Percentiles rank a stretch among this genome's conserved stretches.
Conservation (phyloP, 2,329 filamentous ascomycete genomes). For the Aspergillus sp. region DNA sequence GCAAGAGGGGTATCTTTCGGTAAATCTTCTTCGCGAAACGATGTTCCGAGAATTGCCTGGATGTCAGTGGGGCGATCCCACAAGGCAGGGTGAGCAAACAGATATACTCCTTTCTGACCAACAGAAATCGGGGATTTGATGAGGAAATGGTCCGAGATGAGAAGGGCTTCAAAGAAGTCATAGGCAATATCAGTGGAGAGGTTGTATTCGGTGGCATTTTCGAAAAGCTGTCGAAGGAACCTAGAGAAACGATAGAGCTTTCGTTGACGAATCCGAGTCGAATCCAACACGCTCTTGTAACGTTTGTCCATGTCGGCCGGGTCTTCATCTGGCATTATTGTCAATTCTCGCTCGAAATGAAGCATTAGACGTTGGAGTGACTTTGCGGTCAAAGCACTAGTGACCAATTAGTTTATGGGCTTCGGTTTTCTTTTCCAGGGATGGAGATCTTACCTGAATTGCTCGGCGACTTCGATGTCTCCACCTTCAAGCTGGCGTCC, state of each 20-base stretch:
- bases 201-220: conserved; percentile 94
- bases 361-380: conserved; percentile 82
- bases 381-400: conserved; percentile 81
- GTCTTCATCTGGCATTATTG: conserved; percentile 79
- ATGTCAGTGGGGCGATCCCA: conserved; percentile 76
- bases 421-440: background rate
- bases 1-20: conserved; percentile 70
- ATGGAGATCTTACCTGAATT: conserved; percentile 65
- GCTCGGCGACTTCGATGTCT: conserved; percentile 94
- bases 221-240: conserved; percentile 87
- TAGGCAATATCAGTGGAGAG: conserved; percentile 70
- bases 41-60: conserved; percentile 78
- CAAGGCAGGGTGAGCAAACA: conserved; percentile 81
- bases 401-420: conserved; percentile 24
- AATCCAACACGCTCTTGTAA: conserved; percentile 93
- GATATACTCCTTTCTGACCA: conserved; percentile 73
- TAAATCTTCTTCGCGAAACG: conserved; percentile 66
- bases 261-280: conserved; percentile 89
- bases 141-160: conserved; percentile 81
- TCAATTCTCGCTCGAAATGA: conserved; percentile 89
- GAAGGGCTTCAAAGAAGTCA: conserved; percentile 76
- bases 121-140: conserved; percentile 67
- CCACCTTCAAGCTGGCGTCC: conserved; percentile 88
- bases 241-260: conserved; percentile 95
- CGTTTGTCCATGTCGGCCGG: conserved; percentile 90